These are phyloP conservation scores for Talaromyces wortmannii DNA, from an alignment of 495 filamentous ascomycete species.

Conservation along the genomic window DNA sequence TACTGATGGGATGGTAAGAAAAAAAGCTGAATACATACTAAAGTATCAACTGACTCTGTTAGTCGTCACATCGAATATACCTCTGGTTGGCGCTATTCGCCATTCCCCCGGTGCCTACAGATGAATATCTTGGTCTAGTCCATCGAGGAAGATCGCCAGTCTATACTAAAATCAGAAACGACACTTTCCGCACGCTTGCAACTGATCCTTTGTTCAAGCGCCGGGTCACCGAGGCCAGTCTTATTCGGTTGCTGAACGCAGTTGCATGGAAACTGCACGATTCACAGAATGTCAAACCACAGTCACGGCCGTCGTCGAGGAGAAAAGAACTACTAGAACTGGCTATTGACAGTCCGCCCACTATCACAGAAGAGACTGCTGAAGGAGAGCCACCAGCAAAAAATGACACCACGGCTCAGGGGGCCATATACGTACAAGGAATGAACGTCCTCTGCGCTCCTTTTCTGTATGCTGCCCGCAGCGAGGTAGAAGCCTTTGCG, in stretches of 20 bases:
- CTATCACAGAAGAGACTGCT: constrained; percentile 36
- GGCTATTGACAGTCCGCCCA: constrained; percentile 33
- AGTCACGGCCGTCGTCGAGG: constrained; percentile 29
- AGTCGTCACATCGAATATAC: constrained; percentile 94
- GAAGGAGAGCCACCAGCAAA: constrained; percentile 14
- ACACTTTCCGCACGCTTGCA: constrained; percentile 92
- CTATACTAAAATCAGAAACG: constrained; percentile 95
- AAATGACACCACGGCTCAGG: constrained; percentile 43
- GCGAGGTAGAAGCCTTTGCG: constrained; percentile 89
- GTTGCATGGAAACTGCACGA: constrained; percentile 92
- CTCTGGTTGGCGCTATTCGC: constrained; percentile 91
- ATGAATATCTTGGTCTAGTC: constrained; percentile 82
- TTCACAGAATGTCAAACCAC: constrained; percentile 44
- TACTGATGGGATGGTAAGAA: constrained; percentile 82
- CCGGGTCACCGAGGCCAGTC: constrained; percentile 86
- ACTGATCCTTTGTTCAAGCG: constrained; percentile 95
- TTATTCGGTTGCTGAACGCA: constrained; percentile 94
- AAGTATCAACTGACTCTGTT: neutral
- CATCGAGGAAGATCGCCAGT: constrained; percentile 89
- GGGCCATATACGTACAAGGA: constrained; percentile 90
- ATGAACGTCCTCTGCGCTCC: constrained; percentile 40
- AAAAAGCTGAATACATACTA: neutral
- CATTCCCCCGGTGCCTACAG: constrained; percentile 73
- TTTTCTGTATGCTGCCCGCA: constrained; percentile 90
- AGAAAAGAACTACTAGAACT: constrained; percentile 32